These are phyloP conservation scores for Senna siamea DNA, from an alignment of 306 rosid genomes.

Conservation along the genomic window DNA sequence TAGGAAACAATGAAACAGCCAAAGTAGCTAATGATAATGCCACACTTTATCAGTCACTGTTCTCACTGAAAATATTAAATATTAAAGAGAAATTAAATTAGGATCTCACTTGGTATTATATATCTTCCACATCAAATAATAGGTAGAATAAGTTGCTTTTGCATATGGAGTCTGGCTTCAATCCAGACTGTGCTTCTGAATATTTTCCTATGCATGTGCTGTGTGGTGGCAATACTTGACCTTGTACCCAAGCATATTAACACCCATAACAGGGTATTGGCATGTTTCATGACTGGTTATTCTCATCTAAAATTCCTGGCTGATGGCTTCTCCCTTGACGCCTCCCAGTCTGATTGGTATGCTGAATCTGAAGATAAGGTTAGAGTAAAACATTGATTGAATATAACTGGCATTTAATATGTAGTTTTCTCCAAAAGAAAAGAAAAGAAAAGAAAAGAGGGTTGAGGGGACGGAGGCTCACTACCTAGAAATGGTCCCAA, in stretches of 20 bases:
- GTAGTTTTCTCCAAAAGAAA: slow-evolving; percentile 17
- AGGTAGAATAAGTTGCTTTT: slow-evolving; percentile 1
- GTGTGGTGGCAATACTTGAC: neutral
- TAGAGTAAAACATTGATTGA: neutral
- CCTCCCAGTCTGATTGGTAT: neutral
- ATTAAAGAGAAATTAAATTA: slow-evolving; percentile 10
- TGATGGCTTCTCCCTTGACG: neutral
- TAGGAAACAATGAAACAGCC: slow-evolving; percentile 25
- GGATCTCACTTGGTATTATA: neutral
- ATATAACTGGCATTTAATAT: slow-evolving; percentile 27
- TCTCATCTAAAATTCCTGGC: neutral
- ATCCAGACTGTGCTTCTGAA: neutral
- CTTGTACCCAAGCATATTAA: neutral
- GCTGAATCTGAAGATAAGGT: neutral
- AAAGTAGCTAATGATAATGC: slow-evolving; percentile 16
- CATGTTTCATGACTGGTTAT: neutral
- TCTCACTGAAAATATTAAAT: slow-evolving; percentile 9
- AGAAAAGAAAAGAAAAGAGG: neutral
- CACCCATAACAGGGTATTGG: neutral
- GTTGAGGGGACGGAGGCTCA: too few relatives aligned
- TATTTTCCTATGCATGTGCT: slow-evolving; percentile 5
- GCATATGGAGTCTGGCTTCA: slow-evolving; percentile 23
- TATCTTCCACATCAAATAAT: neutral
- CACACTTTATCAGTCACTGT: slow-evolving; percentile 17
- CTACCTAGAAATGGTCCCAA: neutral